phyloP scores from a whole-genome alignment of 2,329 filamentous ascomycete genomes.

The Phyllosticta capitalensis region DNA sequence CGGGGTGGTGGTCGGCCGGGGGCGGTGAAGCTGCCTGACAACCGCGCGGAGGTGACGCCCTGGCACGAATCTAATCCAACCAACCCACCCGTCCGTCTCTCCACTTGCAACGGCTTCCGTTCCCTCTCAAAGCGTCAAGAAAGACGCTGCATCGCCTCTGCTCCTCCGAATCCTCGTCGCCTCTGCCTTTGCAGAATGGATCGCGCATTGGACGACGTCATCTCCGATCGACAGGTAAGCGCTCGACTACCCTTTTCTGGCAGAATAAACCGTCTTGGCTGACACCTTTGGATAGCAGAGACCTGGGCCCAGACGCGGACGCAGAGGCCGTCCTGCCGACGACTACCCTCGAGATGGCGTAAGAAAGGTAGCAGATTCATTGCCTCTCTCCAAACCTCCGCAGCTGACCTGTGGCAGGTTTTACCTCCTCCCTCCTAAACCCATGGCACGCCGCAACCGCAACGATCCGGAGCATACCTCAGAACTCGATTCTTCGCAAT shows the following conservation, averaged over 20 bases:
- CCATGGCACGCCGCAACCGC: conserved; percentile 8
- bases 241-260: conserved; percentile 1
- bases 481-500: conserved; percentile 12
- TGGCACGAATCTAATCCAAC: background rate
- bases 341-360: conserved; percentile 70
- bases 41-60: background rate
- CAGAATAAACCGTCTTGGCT: background rate
- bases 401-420: conserved; percentile 8
- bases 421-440: conserved; percentile 27
- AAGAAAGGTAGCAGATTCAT: conserved; percentile 60
- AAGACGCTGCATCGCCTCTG: background rate
- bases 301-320: conserved; percentile 21
- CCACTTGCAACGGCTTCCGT: background rate
- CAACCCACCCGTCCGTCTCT: background rate
- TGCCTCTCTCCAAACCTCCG: background rate
- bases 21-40: conserved; percentile 2
- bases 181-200: conserved; percentile 39
- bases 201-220: conserved; percentile 55
- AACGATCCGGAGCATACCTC: conserved; percentile 5
- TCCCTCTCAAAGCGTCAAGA: background rate
- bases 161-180: background rate
- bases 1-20: background rate
- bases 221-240: conserved; percentile 48
- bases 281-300: conserved; percentile 14
- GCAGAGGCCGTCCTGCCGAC: conserved; percentile 34